Conservation (phyloP, 441 rosid genomes). For the Arabidopsis hybrid region DNA sequence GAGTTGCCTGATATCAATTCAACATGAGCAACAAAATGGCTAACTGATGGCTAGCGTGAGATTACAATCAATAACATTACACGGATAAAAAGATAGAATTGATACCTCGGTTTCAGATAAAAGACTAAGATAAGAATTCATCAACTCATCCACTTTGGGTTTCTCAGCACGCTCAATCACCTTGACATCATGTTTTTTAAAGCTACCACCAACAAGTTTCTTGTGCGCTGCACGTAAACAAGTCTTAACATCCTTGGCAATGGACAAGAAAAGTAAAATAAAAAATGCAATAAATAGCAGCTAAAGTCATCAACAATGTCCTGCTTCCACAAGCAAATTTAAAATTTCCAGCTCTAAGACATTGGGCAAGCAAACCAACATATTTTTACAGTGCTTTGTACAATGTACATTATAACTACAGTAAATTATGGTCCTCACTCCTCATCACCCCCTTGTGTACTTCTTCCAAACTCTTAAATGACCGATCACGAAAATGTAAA, state of each 20-base stretch:
- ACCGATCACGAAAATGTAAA: neutral
- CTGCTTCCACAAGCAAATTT: conserved; percentile 14
- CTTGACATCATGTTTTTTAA: conserved; percentile 51
- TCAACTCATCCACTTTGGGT: conserved; percentile 57
- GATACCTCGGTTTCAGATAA: conserved; percentile 73
- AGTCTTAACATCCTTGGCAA: conserved; percentile 18
- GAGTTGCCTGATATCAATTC: conserved; percentile 1
- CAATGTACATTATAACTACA: neutral
- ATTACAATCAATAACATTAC: neutral
- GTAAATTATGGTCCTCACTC: conserved; percentile 3
- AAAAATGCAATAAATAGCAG: conserved; percentile 9
- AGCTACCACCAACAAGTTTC: conserved; percentile 44
- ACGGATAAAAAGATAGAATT: conserved; percentile 21
- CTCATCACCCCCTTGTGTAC: neutral
- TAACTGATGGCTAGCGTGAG: neutral
- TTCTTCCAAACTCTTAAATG: neutral
- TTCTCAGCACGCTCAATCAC: conserved; percentile 55
- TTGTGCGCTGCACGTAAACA: conserved; percentile 55
- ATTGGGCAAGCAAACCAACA: neutral
- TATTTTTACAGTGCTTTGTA: neutral
- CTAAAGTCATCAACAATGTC: conserved; percentile 26
- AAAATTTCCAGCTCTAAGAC: neutral
- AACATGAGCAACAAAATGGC: neutral
- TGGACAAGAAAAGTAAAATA: neutral
- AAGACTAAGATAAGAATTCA: conserved; percentile 59